Conservation (phyloP, 2,329 filamentous ascomycete species). For the Rutstroemia sp. region DNA sequence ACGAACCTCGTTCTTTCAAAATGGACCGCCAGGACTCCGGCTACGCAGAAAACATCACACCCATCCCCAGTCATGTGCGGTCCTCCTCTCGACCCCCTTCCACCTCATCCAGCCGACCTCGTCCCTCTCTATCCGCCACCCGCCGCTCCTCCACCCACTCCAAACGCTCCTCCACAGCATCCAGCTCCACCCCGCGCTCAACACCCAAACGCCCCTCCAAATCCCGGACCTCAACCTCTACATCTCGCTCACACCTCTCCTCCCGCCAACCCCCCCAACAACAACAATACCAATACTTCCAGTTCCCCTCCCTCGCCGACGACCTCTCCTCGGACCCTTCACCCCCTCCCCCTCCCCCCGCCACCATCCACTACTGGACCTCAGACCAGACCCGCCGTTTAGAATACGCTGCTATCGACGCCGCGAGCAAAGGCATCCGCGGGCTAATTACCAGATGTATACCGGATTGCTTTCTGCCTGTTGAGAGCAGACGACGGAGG, state of each 20-base stretch:
- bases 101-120: slow-evolving; percentile 6
- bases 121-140: slow-evolving; percentile 12
- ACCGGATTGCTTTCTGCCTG: slow-evolving; percentile 53
- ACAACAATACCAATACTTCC: slow-evolving; percentile 24
- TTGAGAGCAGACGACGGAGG: slow-evolving; percentile 44
- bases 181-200: slow-evolving; percentile 5
- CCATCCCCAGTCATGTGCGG: slow-evolving; percentile 11
- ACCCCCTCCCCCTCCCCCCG: slow-evolving; percentile 37
- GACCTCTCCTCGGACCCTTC: background rate
- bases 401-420: slow-evolving; percentile 61
- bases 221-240: slow-evolving; percentile 9
- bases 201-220: slow-evolving; percentile 10
- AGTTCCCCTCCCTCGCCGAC: slow-evolving; percentile 24
- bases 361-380: slow-evolving; percentile 61
- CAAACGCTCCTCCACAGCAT: slow-evolving; percentile 6
- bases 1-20: slow-evolving; percentile 13
- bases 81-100: slow-evolving; percentile 12
- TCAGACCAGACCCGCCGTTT: slow-evolving; percentile 54
- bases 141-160: slow-evolving; percentile 17
- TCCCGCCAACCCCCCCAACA: background rate
- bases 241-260: background rate
- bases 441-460: slow-evolving; percentile 55
- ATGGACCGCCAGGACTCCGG: slow-evolving; percentile 28
- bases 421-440: slow-evolving; percentile 50
- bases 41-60: slow-evolving; percentile 16